Percentiles rank a stretch among this genome's conserved stretches.
Evolutionary conservation across 208 protist genomes (phyloP).

Genomic region (Crithidia expoeki): DNA sequence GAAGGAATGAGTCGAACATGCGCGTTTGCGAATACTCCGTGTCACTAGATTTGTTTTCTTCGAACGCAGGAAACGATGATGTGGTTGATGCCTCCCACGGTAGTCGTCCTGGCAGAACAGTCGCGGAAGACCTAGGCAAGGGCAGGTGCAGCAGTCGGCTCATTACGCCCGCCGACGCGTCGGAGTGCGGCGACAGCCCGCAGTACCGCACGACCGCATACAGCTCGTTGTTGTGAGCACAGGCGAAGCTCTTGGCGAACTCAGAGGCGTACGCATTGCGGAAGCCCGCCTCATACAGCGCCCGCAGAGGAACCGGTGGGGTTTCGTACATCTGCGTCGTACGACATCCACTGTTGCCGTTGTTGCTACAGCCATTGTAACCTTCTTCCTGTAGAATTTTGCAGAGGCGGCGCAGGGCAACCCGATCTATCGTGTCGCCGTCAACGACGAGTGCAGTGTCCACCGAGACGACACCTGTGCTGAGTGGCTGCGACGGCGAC

Average conservation of each 20-base stretch:
- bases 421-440: constrained; percentile 18
- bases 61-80: not conserved
- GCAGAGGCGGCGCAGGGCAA: constrained; percentile 19
- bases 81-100: constrained; percentile 11
- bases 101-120: constrained; percentile 10
- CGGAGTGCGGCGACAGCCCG: constrained; percentile 72
- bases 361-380: not conserved
- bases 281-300: constrained; percentile 58
- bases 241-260: constrained; percentile 39
- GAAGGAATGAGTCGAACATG: constrained; percentile 59
- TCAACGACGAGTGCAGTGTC: constrained; percentile 20
- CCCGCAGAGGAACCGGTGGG: constrained; percentile 38
- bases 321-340: constrained; percentile 25
- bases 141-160: constrained; percentile 42
- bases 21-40: constrained; percentile 1
- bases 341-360: constrained; percentile 1
- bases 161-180: constrained; percentile 67
- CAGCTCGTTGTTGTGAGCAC: constrained; percentile 62
- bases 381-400: not conserved
- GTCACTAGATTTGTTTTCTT: not conserved
- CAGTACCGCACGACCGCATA: constrained; percentile 61
- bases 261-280: constrained; percentile 47
- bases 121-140: constrained; percentile 20
- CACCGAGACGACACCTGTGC: constrained; percentile 30
- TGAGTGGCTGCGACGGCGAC: not conserved